These are phyloP conservation scores for Camellia oleifera DNA, from an alignment of 179 eudicot genomes.

Conservation along the genomic window DNA sequence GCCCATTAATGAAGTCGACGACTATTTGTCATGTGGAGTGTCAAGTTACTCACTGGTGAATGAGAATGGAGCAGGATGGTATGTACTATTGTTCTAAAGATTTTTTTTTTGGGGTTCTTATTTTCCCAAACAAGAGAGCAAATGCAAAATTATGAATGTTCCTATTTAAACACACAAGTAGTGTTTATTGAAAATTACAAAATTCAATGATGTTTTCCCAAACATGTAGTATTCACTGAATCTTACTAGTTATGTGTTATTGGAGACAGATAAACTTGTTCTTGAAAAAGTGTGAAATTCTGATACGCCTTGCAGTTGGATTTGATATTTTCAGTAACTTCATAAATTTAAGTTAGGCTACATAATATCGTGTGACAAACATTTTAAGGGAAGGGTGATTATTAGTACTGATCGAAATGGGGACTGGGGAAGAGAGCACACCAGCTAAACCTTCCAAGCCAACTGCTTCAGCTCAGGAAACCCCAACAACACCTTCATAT, in stretches of 20 bases:
- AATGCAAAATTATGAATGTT: neutral
- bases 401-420: conserved; percentile 46
- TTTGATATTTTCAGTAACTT: conserved; percentile 13
- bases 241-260: neutral
- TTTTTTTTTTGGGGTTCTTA: too few species aligned
- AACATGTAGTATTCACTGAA: neutral
- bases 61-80: too few species aligned
- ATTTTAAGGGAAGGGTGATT: neutral
- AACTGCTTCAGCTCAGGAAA: conserved; percentile 58
- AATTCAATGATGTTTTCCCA: neutral
- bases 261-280: neutral
- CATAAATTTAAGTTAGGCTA: neutral
- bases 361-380: neutral
- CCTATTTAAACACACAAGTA: neutral
- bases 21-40: too few species aligned
- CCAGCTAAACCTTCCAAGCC: conserved; percentile 66
- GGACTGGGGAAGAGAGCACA: conserved; percentile 69
- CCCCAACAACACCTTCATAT: conserved; percentile 57
- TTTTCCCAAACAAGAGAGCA: too few species aligned
- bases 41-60: too few species aligned
- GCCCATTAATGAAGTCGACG: too few species aligned
- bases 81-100: too few species aligned
- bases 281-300: neutral
- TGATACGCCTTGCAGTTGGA: neutral
- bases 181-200: neutral